These are phyloP conservation scores for Wallacemonas sp. DNA, from an alignment of 208 protist species.

Conservation along the genomic window DNA sequence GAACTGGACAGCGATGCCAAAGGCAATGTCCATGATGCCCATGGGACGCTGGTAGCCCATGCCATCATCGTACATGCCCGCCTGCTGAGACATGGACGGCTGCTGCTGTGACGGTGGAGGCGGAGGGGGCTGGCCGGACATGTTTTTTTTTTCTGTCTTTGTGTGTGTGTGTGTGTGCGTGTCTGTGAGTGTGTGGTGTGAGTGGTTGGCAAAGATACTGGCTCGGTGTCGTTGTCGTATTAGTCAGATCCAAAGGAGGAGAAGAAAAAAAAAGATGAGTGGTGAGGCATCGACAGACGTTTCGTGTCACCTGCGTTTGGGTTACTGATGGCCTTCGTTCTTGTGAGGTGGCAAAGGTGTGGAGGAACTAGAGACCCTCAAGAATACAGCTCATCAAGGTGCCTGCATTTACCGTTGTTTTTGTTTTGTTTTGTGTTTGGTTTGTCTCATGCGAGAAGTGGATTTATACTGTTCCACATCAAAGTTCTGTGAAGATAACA, in stretches of 20 bases:
- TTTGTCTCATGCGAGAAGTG: not conserved
- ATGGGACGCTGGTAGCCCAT: not conserved
- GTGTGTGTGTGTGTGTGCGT: not conserved
- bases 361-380: too few relatives aligned
- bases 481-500: slow-evolving; percentile 8
- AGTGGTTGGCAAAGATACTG: too few relatives aligned
- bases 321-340: too few relatives aligned
- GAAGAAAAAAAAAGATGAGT: too few relatives aligned
- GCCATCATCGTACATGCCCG: not conserved
- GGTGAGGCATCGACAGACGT: too few relatives aligned
- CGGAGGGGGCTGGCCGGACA: not conserved
- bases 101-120: not conserved
- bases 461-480: not conserved
- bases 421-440: slow-evolving; percentile 15
- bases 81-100: too few relatives aligned
- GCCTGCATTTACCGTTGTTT: slow-evolving; percentile 9
- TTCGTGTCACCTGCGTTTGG: too few relatives aligned
- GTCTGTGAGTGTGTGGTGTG: not conserved
- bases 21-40: slow-evolving; percentile 1
- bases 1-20: slow-evolving; percentile 51
- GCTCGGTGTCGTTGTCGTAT: too few relatives aligned
- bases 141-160: slow-evolving; percentile 16
- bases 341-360: too few relatives aligned
- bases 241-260: too few relatives aligned
- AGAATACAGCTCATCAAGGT: too few relatives aligned